A percentile compares a stretch with the other conserved stretches of the same genome.
Conservation (phyloP, 1,284 basidiomycete species). For the Coniferiporia sulphurascens region DNA sequence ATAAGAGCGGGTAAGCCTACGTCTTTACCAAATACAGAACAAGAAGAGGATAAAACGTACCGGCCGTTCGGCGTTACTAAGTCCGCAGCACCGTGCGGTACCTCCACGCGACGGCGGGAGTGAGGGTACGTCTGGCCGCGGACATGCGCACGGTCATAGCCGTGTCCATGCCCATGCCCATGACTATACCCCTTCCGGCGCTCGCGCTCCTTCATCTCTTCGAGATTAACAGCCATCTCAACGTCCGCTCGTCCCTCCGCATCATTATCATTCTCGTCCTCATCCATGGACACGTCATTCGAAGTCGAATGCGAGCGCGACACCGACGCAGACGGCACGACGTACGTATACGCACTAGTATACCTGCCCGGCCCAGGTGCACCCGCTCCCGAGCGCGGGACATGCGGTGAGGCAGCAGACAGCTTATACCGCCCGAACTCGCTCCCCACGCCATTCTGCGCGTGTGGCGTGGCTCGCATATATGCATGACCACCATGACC, state of each 20-base stretch:
- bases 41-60: not conserved
- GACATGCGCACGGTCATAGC: not conserved
- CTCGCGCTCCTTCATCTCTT: not conserved
- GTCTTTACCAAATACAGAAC: not conserved
- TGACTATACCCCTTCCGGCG: not conserved
- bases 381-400: not conserved
- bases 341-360: not conserved
- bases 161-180: not conserved
- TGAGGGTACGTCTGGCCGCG: not conserved
- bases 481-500: not conserved
- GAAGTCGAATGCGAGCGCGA: not conserved
- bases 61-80: not conserved
- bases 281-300: constrained; percentile 12
- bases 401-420: not conserved
- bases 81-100: not conserved
- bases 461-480: not conserved
- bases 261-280: constrained; percentile 2
- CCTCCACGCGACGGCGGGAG: not conserved
- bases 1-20: not conserved
- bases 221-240: not conserved
- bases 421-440: not conserved
- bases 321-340: not conserved
- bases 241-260: not conserved
- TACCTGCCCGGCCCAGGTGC: not conserved
- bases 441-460: not conserved